Conservation (phyloP, 2,329 filamentous ascomycete genomes). For the Hymenoscyphus occultus region DNA sequence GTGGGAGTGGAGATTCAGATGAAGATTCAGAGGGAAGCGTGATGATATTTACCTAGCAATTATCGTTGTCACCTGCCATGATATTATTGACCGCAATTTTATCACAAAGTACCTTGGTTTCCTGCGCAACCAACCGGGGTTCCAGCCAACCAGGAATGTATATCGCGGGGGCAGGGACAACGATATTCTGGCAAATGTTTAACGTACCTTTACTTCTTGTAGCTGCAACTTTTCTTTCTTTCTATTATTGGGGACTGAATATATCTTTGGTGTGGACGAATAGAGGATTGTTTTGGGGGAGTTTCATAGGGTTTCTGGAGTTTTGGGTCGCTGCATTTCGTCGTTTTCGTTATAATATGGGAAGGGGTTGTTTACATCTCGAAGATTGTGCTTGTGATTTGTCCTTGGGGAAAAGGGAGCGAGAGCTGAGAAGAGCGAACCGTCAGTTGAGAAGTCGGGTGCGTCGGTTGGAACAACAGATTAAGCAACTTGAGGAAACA, state of each 20-base stretch:
- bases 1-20: too few species aligned
- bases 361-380: neutral
- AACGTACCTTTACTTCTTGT: slow-evolving; percentile 8
- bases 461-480: neutral
- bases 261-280: neutral
- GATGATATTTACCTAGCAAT: neutral
- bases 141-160: neutral
- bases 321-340: neutral
- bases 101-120: neutral
- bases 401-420: neutral
- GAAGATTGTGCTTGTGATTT: neutral
- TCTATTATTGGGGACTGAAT: slow-evolving; percentile 8
- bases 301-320: neutral
- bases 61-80: slow-evolving; percentile 5
- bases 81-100: neutral
- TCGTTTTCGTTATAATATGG: neutral
- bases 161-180: neutral
- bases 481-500: neutral
- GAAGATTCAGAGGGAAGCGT: too few species aligned
- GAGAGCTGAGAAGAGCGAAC: neutral
- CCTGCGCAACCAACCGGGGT: neutral
- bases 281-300: neutral
- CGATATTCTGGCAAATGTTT: neutral
- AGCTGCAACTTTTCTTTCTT: slow-evolving; percentile 9
- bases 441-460: neutral